These are phyloP conservation scores for Zygnema circumcarinatum DNA, from an alignment of 139 green algal genomes.

Conservation along the genomic window DNA sequence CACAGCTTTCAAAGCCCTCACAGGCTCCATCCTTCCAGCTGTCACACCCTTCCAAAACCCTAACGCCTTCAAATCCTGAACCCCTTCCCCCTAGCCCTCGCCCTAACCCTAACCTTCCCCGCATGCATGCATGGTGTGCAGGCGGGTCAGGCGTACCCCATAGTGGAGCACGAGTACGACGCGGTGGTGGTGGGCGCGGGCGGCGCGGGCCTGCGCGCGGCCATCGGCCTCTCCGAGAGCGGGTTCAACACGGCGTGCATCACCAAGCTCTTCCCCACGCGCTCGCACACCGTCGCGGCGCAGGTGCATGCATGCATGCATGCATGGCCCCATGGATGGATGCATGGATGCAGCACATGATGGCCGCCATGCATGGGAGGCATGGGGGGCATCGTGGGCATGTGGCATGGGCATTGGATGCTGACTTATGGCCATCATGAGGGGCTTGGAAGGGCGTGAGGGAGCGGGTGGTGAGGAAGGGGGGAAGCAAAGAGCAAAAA, in stretches of 20 bases:
- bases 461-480: too few species aligned
- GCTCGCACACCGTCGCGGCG: slow-evolving; percentile 97
- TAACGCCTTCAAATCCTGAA: too few species aligned
- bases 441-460: too few species aligned
- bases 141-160: slow-evolving; percentile 71
- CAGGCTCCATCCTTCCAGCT: too few species aligned
- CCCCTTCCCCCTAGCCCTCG: neutral
- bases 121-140: too few species aligned
- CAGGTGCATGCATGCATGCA: slow-evolving; percentile 75
- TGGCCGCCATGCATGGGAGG: too few species aligned
- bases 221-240: slow-evolving; percentile 90
- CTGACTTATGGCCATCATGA: too few species aligned
- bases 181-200: slow-evolving; percentile 95
- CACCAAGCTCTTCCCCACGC: slow-evolving; percentile 99
- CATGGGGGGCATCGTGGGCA: too few species aligned
- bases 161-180: slow-evolving; percentile 98
- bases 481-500: too few species aligned
- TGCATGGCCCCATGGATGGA: too few species aligned
- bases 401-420: too few species aligned
- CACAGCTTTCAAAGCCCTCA: neutral
- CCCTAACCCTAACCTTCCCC: neutral
- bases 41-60: slow-evolving; percentile 2
- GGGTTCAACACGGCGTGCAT: slow-evolving; percentile 99
- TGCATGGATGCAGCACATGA: too few species aligned
- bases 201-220: slow-evolving; percentile 88